Evolutionary conservation across 2,329 filamentous ascomycete species (phyloP), one percentile per base, ranked within the genome.

Genomic region (Hymenoscyphus occultus): DNA sequence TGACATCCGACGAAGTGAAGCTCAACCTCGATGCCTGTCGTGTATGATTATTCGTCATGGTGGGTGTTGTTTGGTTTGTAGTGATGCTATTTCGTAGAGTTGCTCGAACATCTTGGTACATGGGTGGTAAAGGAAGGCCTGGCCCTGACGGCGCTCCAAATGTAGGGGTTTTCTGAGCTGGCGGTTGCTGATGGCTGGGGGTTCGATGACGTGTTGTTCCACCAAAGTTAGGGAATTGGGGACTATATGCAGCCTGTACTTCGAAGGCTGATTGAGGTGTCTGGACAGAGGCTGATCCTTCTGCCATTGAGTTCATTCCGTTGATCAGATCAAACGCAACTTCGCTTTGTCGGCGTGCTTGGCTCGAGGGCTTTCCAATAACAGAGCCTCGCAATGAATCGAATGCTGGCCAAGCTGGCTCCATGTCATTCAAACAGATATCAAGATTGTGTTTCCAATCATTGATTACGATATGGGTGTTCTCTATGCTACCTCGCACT

Each of bases 401-500:
- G 60, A 75, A 74, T 2, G 69, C 66, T 31, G 72, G 68, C 73
- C 74, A 75, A 3, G 71, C 69, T 22, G 68, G 65, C 62, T 72
- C 70, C 70, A 75, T 71, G 10, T 63, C 65, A 35, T 70, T 68
- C 9, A 75, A 59, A 59, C 71, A 74, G 40, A 68, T 65, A 58
- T 74, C 70, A 9, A 75, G 64, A 45, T 62, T 69, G n/a, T 70
- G 67, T 58, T 71, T 74, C 72, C 72, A 75, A 42, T 74, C 71
- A 60, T 73, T 68, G 12, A 73, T 68, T 31, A 67, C 61, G 22
- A 74, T 70, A 42, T 74, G 71, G 0, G 71, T 72, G 35, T 68
- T 71, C 12, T 73, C 72, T 59, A 75, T 71, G 59, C 71, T 72
- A 45, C 71, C 68, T 28, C 70, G 68, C 9, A 74, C 70, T 9